These are phyloP conservation scores for Rhipidocladum racemiflorum DNA, from an alignment of 176 grass and related monocot species.

Conservation along the genomic window DNA sequence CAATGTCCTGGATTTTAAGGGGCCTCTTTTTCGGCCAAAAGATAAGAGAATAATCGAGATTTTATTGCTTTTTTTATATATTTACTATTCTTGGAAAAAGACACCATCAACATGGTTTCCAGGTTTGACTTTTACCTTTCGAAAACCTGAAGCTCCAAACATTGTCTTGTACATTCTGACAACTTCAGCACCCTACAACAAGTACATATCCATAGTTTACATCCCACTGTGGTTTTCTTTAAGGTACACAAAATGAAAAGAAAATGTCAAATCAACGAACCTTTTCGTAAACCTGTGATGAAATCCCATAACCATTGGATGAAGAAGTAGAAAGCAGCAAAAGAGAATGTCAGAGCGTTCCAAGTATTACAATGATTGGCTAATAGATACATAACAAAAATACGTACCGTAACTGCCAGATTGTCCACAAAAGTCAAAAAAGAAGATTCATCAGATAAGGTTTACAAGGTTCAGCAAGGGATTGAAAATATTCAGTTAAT, in stretches of 20 bases:
- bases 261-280: conserved; percentile 30
- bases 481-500: conserved; percentile 19
- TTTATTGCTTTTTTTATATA: background rate
- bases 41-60: background rate
- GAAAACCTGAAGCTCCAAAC: conserved; percentile 85
- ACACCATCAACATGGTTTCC: background rate
- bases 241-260: conserved; percentile 22
- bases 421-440: conserved; percentile 7
- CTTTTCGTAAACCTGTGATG: conserved; percentile 94
- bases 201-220: conserved; percentile 25
- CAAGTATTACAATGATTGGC: conserved; percentile 17
- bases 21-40: background rate
- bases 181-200: conserved; percentile 93
- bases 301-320: conserved; percentile 34
- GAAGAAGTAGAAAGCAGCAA: conserved; percentile 23
- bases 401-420: conserved; percentile 67
- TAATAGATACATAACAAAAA: conserved; percentile 22
- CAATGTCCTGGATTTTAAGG: background rate
- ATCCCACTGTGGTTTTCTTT: conserved; percentile 16
- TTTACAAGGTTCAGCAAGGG: conserved; percentile 2
- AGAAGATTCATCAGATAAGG: conserved; percentile 34
- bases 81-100: background rate
- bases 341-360: conserved; percentile 29
- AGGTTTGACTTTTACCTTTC: conserved; percentile 57
- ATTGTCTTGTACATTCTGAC: conserved; percentile 99